Base-by-base conservation (phyloP, 2,329 filamentous ascomycete species). In the Arthrocladium fulminans region DNA sequence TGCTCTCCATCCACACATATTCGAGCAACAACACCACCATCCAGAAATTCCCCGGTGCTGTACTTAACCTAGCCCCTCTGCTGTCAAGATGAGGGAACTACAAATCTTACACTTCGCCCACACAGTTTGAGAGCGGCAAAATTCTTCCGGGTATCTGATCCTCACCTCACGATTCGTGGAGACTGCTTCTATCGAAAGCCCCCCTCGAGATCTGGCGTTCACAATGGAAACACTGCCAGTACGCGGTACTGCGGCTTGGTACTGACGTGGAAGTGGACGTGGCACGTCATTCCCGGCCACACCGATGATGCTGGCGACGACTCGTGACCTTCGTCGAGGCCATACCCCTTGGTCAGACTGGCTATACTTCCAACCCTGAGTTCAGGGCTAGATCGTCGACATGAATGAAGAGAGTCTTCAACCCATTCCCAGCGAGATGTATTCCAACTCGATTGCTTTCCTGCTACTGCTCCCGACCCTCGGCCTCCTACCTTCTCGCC, bases 391-490 rank as follows among this genome's bases (percentile, higher is more conserved):
- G n/a, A n/a, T n/a, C n/a, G n/a, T n/a, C n/a, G n/a, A n/a, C n/a
- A n/a, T n/a, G n/a, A n/a, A n/a, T n/a, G n/a, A n/a, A n/a, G n/a
- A n/a, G n/a, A n/a, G n/a, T n/a, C n/a, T n/a, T n/a, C n/a, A n/a
- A n/a, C n/a, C n/a, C n/a, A n/a, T n/a, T n/a, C n/a, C n/a, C n/a
- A n/a, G n/a, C 38, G 47, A 34, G 12, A 57, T 57, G 55, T 51
- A 54, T 44, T 52, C 53, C n/a, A 46, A 39, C 19, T 29, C 50
- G 3, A 32, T 47, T 46, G 20, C 51, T 29, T 29, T 54, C 7
- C 40, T 56, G 51, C 45, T 8, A 52, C 55, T 34, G 55, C 55
- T 12, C 55, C 55, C 35, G 53, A 53, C 35, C 47, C 54, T 35
- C 45, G 40, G 22, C 24, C 24, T 5, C 32, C 45, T 3, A 56